phyloP scores from a whole-genome alignment of 2,329 filamentous ascomycete genomes.

The Triangularia verruculosa region DNA sequence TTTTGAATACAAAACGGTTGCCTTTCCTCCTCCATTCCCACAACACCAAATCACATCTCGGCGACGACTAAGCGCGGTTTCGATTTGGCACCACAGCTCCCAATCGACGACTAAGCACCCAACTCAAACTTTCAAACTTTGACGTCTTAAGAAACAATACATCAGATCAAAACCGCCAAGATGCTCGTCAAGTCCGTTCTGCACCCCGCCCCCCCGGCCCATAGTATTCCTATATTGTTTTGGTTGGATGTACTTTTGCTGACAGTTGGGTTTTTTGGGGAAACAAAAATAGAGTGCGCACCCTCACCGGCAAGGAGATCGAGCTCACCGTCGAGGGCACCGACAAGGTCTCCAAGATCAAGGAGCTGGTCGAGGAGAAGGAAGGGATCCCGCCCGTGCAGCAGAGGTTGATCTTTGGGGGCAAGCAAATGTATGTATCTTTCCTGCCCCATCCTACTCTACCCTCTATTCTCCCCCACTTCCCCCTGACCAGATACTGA shows the following conservation, averaged over 20 bases:
- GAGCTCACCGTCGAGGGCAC: slow-evolving; percentile 94
- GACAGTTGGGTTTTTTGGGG: no score
- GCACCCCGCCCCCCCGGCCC: slow-evolving; percentile 1
- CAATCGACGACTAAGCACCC: background rate
- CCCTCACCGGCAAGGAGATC: slow-evolving; percentile 97
- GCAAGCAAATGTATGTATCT: slow-evolving; percentile 87
- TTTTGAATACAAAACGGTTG: background rate
- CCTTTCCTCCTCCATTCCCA: background rate
- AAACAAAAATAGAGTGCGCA: slow-evolving; percentile 89
- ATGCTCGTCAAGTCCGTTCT: slow-evolving; percentile 52
- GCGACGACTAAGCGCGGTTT: no score
- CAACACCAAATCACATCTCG: background rate
- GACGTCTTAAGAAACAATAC: background rate
- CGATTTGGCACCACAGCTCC: no score
- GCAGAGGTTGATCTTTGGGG: slow-evolving; percentile 92
- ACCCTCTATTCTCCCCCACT: background rate
- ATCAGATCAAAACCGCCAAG: slow-evolving; percentile 25
- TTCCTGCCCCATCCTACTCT: background rate
- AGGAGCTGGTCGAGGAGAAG: slow-evolving; percentile 98
- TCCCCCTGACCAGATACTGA: background rate
- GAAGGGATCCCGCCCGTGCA: slow-evolving; percentile 97
- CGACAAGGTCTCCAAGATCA: slow-evolving; percentile 95
- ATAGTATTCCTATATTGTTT: no score
- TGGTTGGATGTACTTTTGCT: no score
- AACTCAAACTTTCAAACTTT: background rate